Evolutionary conservation across 2,329 filamentous ascomycete genomes (phyloP).

Genomic region (Tympanopsis confertula): DNA sequence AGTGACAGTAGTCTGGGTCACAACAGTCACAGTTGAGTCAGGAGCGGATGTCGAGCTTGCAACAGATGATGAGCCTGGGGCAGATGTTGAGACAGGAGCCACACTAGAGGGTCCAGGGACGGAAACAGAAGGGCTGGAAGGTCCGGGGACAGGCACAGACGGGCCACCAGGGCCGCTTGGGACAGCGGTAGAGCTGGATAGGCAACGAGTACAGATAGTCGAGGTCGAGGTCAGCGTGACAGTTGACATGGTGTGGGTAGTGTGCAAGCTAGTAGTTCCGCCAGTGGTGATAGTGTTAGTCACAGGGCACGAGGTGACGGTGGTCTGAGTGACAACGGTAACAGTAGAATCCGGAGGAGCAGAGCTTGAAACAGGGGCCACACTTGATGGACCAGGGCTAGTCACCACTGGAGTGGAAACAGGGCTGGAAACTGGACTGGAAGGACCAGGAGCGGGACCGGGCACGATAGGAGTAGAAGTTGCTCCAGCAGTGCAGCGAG

Average conservation of each 20-base stretch:
- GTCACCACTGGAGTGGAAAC: too few relatives aligned
- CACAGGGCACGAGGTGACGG: too few relatives aligned
- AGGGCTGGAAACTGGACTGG: too few relatives aligned
- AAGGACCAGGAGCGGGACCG: too few relatives aligned
- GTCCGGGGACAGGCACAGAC: too few relatives aligned
- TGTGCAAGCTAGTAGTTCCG: background rate
- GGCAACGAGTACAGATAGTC: background rate
- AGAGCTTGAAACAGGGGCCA: background rate
- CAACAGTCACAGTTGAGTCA: background rate
- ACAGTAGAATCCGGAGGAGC: background rate
- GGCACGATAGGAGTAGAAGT: background rate
- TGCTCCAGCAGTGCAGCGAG: background rate
- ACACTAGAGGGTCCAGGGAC: too few relatives aligned
- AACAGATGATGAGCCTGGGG: background rate
- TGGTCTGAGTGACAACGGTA: too few relatives aligned
- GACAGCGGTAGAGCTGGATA: background rate
- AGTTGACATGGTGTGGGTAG: background rate
- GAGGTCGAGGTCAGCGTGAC: background rate
- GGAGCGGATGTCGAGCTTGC: background rate
- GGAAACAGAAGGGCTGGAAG: too few relatives aligned
- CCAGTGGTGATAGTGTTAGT: too few relatives aligned
- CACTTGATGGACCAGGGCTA: too few relatives aligned
- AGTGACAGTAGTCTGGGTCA: background rate
- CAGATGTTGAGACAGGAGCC: too few relatives aligned
- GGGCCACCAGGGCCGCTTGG: background rate